A percentile compares a stretch with the other conserved stretches of the same genome.
Conservation (phyloP, 306 rosid species). For the Mimosa pudica region DNA sequence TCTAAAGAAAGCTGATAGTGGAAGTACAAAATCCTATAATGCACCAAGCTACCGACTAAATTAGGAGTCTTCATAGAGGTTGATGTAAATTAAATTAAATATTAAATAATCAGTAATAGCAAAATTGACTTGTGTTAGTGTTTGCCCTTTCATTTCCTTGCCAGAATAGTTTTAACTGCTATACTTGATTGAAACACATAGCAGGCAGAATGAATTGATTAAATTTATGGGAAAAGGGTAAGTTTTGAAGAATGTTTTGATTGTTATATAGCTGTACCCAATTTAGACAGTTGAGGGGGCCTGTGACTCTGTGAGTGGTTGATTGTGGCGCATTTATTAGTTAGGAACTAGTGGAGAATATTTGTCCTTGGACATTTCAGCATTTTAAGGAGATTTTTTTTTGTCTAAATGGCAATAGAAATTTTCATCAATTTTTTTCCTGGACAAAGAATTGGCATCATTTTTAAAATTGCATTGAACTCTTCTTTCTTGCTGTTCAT, state of each 20-base stretch:
- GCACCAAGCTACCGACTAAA: background rate
- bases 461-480: background rate
- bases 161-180: background rate
- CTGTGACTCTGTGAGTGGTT: background rate
- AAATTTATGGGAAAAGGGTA: background rate
- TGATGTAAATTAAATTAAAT: background rate
- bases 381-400: too few species aligned
- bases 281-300: background rate
- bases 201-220: background rate
- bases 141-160: background rate
- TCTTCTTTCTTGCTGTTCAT: conserved; percentile 15
- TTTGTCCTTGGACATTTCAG: background rate
- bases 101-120: too few species aligned
- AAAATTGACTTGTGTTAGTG: background rate
- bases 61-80: background rate
- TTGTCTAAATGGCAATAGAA: too few species aligned
- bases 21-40: background rate
- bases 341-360: background rate
- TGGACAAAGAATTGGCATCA: background rate
- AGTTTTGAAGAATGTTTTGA: background rate
- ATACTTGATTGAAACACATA: background rate
- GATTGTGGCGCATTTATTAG: background rate
- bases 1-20: background rate
- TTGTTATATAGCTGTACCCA: background rate
- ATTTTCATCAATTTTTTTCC: too few species aligned